phyloP scores from a whole-genome alignment of 768 basidiomycete species.

The Suillus paluster region DNA sequence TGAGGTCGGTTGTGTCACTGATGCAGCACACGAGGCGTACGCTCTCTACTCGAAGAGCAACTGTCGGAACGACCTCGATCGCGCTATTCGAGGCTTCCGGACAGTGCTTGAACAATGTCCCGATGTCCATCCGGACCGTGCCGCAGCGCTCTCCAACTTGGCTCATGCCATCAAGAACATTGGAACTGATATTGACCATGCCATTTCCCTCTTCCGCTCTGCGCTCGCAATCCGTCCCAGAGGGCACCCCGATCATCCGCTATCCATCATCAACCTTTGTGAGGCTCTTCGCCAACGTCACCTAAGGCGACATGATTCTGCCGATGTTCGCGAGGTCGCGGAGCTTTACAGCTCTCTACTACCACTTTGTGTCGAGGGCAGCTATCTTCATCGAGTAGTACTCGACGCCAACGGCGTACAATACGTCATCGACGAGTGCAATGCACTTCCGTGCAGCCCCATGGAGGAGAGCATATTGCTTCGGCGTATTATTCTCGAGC shows the following conservation, averaged over 20 bases:
- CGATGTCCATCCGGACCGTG: background rate
- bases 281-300: background rate
- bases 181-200: background rate
- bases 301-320: too few relatives aligned
- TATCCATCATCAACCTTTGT: background rate
- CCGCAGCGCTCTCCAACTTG: slow-evolving; percentile 7
- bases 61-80: background rate
- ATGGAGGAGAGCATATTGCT: slow-evolving; percentile 1
- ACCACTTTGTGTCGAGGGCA: background rate
- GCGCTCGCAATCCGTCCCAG: background rate
- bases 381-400: background rate
- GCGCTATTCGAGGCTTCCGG: background rate
- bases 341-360: background rate
- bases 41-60: background rate
- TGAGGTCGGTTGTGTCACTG: background rate
- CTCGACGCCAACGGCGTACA: background rate
- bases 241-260: background rate
- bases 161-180: background rate
- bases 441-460: background rate
- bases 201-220: background rate
- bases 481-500: background rate
- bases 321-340: background rate
- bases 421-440: background rate
- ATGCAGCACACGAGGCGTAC: background rate
- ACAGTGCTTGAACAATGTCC: slow-evolving; percentile 1